phyloP scores from a whole-genome alignment of 371 early-diverging fungal genomes.

The Gilbertella persicaria region DNA sequence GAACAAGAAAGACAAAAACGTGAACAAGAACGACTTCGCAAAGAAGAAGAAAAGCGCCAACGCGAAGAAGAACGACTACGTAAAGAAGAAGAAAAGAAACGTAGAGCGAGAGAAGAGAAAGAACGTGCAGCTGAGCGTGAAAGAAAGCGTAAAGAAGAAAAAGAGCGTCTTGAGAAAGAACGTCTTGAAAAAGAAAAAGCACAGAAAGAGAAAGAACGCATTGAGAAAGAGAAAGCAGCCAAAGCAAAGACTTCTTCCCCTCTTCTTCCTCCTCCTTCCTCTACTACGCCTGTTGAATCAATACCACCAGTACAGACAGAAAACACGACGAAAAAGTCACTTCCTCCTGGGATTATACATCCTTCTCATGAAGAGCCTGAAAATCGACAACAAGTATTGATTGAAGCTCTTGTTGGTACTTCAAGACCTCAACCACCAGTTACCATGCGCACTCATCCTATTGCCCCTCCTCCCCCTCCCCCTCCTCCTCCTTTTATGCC shows the following conservation, averaged over 20 bases:
- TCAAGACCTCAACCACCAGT: background rate
- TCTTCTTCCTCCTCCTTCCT: too few species aligned
- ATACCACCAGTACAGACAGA: too few species aligned
- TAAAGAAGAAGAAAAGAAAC: slow-evolving; percentile 28
- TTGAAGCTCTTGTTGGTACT: slow-evolving; percentile 23
- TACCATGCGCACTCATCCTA: background rate
- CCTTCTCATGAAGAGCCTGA: background rate
- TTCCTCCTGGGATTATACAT: slow-evolving; percentile 5
- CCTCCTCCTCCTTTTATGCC: slow-evolving; percentile 9
- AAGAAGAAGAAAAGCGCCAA: slow-evolving; percentile 38
- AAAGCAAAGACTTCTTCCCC: too few species aligned
- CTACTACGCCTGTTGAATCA: background rate
- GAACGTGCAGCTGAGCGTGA: slow-evolving; percentile 19
- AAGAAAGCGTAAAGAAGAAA: slow-evolving; percentile 14
- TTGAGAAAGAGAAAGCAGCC: slow-evolving; percentile 1
- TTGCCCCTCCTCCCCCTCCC: background rate
- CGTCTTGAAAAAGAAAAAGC: slow-evolving; percentile 14
- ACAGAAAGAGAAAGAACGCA: slow-evolving; percentile 34
- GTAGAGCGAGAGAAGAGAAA: slow-evolving; percentile 24
- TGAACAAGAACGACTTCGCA: slow-evolving; percentile 38
- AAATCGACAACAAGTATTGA: slow-evolving; percentile 22
- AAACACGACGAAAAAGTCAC: background rate
- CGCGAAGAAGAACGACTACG: slow-evolving; percentile 36
- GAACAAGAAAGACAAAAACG: slow-evolving; percentile 57
- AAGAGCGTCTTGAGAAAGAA: slow-evolving; percentile 10